Conservation (phyloP, 2,329 filamentous ascomycete species). For the Aspergillus pseudoglaucus region DNA sequence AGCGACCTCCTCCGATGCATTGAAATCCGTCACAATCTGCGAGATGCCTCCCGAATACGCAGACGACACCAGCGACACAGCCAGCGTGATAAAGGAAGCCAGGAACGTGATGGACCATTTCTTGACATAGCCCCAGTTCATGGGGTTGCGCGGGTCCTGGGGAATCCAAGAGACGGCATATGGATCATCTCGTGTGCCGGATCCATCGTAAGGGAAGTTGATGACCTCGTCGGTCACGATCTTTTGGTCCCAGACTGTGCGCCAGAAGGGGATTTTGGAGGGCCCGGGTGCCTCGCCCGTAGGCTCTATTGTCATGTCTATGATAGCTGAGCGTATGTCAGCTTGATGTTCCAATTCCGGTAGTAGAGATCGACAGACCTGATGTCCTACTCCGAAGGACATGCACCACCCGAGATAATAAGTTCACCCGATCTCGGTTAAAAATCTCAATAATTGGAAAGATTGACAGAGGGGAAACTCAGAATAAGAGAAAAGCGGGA, state of each 20-base stretch:
- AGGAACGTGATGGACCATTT: conserved; percentile 35
- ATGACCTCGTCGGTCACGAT: conserved; percentile 24
- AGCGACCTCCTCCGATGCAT: conserved; percentile 25
- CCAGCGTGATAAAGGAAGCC: conserved; percentile 31
- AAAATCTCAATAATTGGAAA: neutral
- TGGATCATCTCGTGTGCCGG: conserved; percentile 34
- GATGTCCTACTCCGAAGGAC: neutral
- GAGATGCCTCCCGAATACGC: conserved; percentile 32
- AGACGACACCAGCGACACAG: conserved; percentile 35
- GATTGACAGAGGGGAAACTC: neutral
- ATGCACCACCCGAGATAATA: neutral
- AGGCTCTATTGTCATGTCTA: neutral
- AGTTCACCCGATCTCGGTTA: no score
- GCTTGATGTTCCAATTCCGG: neutral
- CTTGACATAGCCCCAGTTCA: conserved; percentile 25
- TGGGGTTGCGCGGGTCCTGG: conserved; percentile 35
- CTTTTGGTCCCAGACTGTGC: conserved; percentile 23
- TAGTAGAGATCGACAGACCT: neutral
- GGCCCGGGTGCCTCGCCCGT: conserved; percentile 8
- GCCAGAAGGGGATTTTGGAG: conserved; percentile 26
- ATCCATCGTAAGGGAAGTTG: conserved; percentile 25
- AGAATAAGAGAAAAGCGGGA: neutral
- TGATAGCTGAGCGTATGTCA: neutral
- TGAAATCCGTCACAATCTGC: conserved; percentile 27
- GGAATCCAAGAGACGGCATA: conserved; percentile 35